Conservation (phyloP, 768 basidiomycete genomes). For the Mycena latifolia region DNA sequence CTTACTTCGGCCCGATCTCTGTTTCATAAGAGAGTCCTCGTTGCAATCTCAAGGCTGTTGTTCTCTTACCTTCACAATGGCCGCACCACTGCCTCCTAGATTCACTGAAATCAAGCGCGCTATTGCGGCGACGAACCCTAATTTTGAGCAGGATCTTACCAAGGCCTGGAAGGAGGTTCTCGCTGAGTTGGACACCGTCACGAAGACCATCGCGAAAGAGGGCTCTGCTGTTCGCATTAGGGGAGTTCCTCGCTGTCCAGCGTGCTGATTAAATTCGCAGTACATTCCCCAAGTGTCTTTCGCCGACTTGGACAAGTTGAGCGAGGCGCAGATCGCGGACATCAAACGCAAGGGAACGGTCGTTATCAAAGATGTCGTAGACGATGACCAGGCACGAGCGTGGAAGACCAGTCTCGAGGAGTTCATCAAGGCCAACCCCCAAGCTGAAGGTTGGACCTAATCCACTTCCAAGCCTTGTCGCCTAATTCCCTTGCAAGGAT, state of each 20-base stretch:
- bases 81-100: slow-evolving; percentile 23
- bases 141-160: slow-evolving; percentile 54
- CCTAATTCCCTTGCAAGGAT: slow-evolving; percentile 44
- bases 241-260: not conserved
- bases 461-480: not conserved
- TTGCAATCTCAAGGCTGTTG: slow-evolving; percentile 14
- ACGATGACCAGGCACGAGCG: slow-evolving; percentile 54
- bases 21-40: slow-evolving; percentile 2
- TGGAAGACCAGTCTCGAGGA: slow-evolving; percentile 66
- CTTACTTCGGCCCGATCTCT: not conserved
- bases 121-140: slow-evolving; percentile 43
- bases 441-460: slow-evolving; percentile 51
- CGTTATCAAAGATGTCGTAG: slow-evolving; percentile 64
- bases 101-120: slow-evolving; percentile 28
- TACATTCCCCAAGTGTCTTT: slow-evolving; percentile 66
- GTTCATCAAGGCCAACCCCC: slow-evolving; percentile 63
- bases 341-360: slow-evolving; percentile 64
- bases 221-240: slow-evolving; percentile 52
- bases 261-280: slow-evolving; percentile 40
- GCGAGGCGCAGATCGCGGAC: slow-evolving; percentile 50
- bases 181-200: slow-evolving; percentile 52
- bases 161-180: slow-evolving; percentile 64
- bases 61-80: slow-evolving; percentile 1
- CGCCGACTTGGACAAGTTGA: slow-evolving; percentile 56
- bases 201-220: slow-evolving; percentile 51